Percentiles rank a stretch among this genome's conserved stretches.
phyloP scores from a whole-genome alignment of 2,329 filamentous ascomycete species.

The Diaporthe longicolla region DNA sequence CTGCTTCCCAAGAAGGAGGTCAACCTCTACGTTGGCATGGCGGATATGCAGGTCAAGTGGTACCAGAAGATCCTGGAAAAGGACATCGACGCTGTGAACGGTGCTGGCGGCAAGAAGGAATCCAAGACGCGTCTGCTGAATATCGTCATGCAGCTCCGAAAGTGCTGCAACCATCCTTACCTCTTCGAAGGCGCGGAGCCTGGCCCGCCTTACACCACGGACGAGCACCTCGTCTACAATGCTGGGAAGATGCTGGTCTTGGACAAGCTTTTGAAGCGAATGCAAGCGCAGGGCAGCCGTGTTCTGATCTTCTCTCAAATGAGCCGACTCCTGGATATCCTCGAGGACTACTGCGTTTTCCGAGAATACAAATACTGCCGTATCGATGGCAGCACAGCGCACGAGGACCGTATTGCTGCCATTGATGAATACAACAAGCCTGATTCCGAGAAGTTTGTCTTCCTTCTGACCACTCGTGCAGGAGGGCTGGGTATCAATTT shows the following conservation, averaged over 20 bases:
- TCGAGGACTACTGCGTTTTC: constrained; percentile 99
- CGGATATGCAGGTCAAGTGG: constrained; percentile 99
- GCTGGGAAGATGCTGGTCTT: constrained; percentile 98
- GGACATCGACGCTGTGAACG: constrained; percentile 98
- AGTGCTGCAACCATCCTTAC: constrained; percentile 99
- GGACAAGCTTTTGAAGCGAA: constrained; percentile 87
- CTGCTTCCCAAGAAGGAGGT: constrained; percentile 96
- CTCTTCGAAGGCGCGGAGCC: constrained; percentile 98
- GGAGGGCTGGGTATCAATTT: constrained; percentile 98
- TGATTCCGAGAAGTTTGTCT: constrained; percentile 95
- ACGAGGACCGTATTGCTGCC: constrained; percentile 96
- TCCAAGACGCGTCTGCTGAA: constrained; percentile 97
- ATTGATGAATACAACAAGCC: constrained; percentile 99
- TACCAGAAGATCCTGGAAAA: constrained; percentile 99
- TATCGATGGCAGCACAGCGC: constrained; percentile 95
- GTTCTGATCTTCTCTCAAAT: constrained; percentile 99
- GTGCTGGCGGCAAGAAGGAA: constrained; percentile 94
- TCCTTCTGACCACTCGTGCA: constrained; percentile 93
- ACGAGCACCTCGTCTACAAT: constrained; percentile 94
- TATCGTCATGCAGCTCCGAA: constrained; percentile 99
- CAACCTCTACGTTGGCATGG: constrained; percentile 98
- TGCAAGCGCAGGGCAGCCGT: constrained; percentile 89
- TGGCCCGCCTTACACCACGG: constrained; percentile 96
- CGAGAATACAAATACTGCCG: constrained; percentile 95
- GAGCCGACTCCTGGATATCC: constrained; percentile 95